Conservation (phyloP, 768 basidiomycete genomes). For the Rhodosporidiobolus sp. region DNA sequence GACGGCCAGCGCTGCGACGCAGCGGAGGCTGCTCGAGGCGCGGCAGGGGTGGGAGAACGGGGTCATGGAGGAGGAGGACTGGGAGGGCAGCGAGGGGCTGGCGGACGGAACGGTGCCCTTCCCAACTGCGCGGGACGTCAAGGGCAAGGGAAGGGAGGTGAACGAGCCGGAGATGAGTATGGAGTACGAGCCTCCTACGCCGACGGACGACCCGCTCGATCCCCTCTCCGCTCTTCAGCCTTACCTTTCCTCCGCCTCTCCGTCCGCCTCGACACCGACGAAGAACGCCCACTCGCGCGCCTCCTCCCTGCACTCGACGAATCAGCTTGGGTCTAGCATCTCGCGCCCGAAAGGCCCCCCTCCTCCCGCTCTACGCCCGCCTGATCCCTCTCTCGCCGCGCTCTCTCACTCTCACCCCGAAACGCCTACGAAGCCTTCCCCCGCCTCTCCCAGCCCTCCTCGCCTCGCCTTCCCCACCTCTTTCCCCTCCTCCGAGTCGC, state of each 20-base stretch:
- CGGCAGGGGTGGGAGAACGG: not conserved
- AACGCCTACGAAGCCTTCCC: too few species aligned
- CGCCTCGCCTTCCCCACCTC: not conserved
- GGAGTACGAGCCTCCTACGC: too few species aligned
- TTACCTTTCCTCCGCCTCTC: not conserved
- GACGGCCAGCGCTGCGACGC: not conserved
- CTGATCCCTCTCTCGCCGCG: not conserved
- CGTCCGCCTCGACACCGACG: not conserved
- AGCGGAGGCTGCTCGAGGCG: not conserved
- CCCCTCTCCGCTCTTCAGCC: slow-evolving; percentile 2
- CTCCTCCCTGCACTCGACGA: not conserved
- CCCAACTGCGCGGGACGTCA: not conserved
- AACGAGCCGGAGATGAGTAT: rapidly evolving
- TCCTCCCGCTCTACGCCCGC: not conserved
- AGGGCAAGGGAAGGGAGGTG: slow-evolving; percentile 1
- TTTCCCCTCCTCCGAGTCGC: not conserved
- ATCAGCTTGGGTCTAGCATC: not conserved
- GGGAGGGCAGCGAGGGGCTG: not conserved
- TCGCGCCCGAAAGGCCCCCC: not conserved
- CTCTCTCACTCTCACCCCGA: not conserved
- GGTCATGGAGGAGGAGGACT: not conserved
- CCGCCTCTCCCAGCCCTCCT: too few species aligned
- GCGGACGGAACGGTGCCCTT: too few species aligned
- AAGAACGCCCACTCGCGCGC: too few species aligned
- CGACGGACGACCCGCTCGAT: slow-evolving; percentile 8